Evolutionary conservation across 2,329 filamentous ascomycete species (phyloP).

Genomic region (Polytolypa hystricis): DNA sequence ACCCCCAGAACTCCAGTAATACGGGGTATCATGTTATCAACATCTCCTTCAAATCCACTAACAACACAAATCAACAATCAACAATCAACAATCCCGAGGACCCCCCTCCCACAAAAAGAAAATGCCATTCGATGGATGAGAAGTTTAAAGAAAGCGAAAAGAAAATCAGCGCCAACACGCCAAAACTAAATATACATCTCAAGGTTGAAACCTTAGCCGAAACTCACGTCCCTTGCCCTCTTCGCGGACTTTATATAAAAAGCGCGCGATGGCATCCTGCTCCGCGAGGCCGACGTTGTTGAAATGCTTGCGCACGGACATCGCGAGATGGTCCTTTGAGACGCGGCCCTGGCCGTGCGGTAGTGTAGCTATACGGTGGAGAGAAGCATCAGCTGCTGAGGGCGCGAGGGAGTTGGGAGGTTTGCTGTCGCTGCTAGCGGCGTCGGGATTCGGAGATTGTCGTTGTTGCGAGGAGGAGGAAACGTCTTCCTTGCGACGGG

Average conservation of each 20-base stretch:
- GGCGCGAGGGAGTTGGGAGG: not conserved
- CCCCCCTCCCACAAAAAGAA: too few relatives aligned
- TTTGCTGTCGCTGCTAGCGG: not conserved
- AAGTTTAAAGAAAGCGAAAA: too few relatives aligned
- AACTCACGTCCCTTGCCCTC: slow-evolving; percentile 32
- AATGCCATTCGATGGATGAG: too few relatives aligned
- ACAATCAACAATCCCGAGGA: too few relatives aligned
- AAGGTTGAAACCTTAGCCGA: slow-evolving; percentile 32
- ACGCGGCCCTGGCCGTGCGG: slow-evolving; percentile 29
- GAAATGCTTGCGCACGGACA: slow-evolving; percentile 37
- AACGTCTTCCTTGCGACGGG: not conserved
- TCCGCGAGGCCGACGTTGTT: slow-evolving; percentile 36
- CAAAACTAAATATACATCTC: too few relatives aligned
- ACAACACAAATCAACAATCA: too few relatives aligned
- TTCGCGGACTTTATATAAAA: slow-evolving; percentile 39
- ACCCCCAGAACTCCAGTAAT: too few relatives aligned
- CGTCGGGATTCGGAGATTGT: not conserved
- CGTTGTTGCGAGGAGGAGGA: slow-evolving; percentile 1
- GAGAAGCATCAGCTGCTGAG: not conserved
- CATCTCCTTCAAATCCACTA: too few relatives aligned
- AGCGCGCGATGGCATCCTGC: slow-evolving; percentile 37
- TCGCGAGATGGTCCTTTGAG: slow-evolving; percentile 31
- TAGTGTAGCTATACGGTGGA: not conserved
- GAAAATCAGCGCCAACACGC: too few relatives aligned
- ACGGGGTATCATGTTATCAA: too few relatives aligned